Evolutionary conservation across 2,329 filamentous ascomycete genomes (phyloP), one percentile per base, ranked within the genome.

Genomic region (Ophiostoma perfectum): DNA sequence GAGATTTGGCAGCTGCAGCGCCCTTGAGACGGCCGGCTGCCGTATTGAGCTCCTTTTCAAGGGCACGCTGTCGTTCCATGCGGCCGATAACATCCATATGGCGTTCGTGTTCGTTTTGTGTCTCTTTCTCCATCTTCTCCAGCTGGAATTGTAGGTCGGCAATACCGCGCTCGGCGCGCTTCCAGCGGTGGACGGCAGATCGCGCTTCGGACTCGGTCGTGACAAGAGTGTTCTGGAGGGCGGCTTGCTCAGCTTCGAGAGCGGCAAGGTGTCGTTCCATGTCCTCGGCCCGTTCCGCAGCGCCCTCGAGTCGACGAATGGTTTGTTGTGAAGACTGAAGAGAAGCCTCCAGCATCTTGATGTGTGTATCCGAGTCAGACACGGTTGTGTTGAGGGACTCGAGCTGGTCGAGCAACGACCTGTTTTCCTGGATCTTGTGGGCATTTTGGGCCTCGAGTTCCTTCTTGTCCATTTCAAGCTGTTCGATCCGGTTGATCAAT

Each of bases 71-170:
- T 69, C 90, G 86, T 75, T 97, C 92, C 85, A 98, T 91, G 66
- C 93, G 89, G 62, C 84, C 84, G 67, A 97, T 81, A 52, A 96
- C 85, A 75, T 97, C 92, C 42, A 86, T 83, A 78, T 97, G 93
- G 12, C 90, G 87, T 73, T 95, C 88, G 38, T 87, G 86, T 77
- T 98, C 94, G 74, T 92, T 87, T 60, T 82, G 85, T 1, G 92
- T 87, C 75, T 98, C 94, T 70, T 85, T 85, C 76, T 98, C 94
- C 75, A 99, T 95, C 71, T 86, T 85, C 75, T 97, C 93, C 18
- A 98, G 82, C 78, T 98, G 92, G 70, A 93, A 90, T 75, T 97
- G 90, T 70, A 99, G 83, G 72, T 91, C 86, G 67, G 84, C 82
- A 70, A 98, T 85, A 42, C 88, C 90, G 49, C 88, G 84, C 80